A percentile compares a stretch with the other conserved stretches of the same genome.
Conservation (phyloP, 2,329 filamentous ascomycete genomes). For the Ramularia collo-cygni region DNA sequence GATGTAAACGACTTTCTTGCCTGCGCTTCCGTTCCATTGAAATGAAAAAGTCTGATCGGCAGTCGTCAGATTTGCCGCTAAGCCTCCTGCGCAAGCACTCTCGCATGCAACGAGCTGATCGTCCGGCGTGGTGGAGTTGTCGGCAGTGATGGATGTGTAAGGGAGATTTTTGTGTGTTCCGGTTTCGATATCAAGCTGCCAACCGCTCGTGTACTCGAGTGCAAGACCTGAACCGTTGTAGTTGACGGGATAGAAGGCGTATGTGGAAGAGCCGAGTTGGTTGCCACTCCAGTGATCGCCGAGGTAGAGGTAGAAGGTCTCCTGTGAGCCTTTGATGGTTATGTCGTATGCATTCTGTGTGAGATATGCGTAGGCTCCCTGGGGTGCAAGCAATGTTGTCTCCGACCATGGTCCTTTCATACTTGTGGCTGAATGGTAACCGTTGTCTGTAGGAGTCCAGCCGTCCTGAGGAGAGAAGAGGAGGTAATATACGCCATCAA, state of each 20-base stretch:
- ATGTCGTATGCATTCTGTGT: slow-evolving; percentile 58
- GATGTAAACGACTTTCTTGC: slow-evolving; percentile 18
- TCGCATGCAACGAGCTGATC: slow-evolving; percentile 14
- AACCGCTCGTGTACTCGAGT: slow-evolving; percentile 21
- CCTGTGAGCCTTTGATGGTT: slow-evolving; percentile 34
- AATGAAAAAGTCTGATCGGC: slow-evolving; percentile 16
- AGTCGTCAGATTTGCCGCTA: slow-evolving; percentile 18
- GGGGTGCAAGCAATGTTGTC: slow-evolving; percentile 53
- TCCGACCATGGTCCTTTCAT: slow-evolving; percentile 55
- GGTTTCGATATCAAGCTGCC: slow-evolving; percentile 20
- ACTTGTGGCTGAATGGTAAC: slow-evolving; percentile 53
- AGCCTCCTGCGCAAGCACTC: slow-evolving; percentile 14
- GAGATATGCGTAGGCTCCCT: slow-evolving; percentile 51
- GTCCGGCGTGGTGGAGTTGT: slow-evolving; percentile 14
- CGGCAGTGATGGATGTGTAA: slow-evolving; percentile 16
- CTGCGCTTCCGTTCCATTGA: slow-evolving; percentile 14
- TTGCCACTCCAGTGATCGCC: slow-evolving; percentile 58
- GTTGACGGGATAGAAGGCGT: slow-evolving; percentile 23
- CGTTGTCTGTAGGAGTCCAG: slow-evolving; percentile 58
- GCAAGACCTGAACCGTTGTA: slow-evolving; percentile 15
- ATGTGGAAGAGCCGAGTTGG: slow-evolving; percentile 41
- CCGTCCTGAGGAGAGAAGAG: slow-evolving; percentile 46
- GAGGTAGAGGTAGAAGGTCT: slow-evolving; percentile 48
- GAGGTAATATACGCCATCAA: slow-evolving; percentile 55
- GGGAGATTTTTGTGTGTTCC: slow-evolving; percentile 20